Evolutionary conservation across 2,329 filamentous ascomycete genomes (phyloP).

Genomic region (Bipolaris cookei): DNA sequence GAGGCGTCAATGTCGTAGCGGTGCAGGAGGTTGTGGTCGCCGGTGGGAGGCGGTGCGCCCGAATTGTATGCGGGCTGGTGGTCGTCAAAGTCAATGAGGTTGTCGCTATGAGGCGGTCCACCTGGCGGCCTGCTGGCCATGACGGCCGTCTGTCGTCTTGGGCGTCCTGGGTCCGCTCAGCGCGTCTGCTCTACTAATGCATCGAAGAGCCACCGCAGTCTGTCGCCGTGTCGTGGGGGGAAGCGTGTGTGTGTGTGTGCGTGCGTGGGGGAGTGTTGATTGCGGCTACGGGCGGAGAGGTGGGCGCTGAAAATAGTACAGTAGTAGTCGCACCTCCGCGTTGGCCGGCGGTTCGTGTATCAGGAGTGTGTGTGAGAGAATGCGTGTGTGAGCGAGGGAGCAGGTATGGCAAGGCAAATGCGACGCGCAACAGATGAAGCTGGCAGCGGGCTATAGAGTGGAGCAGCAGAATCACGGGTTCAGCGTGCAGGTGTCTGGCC

Average conservation of each 20-base stretch:
- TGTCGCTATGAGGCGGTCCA: constrained; percentile 56
- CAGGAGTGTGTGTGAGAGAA: background rate
- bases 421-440: constrained; percentile 5
- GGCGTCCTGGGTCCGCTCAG: constrained; percentile 31
- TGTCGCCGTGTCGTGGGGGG: background rate
- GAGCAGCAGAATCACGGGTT: constrained; percentile 1
- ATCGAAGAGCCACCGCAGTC: constrained; percentile 26
- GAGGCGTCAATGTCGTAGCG: constrained; percentile 73
- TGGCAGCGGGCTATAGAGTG: constrained; percentile 1
- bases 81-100: constrained; percentile 77
- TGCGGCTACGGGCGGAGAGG: constrained; percentile 17
- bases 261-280: constrained; percentile 3
- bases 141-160: constrained; percentile 36
- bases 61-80: constrained; percentile 73
- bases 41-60: constrained; percentile 77
- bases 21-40: constrained; percentile 80
- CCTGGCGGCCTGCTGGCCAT: constrained; percentile 63
- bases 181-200: constrained; percentile 29
- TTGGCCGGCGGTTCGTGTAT: constrained; percentile 15
- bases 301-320: constrained; percentile 1
- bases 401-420: background rate
- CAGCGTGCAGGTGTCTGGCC: constrained; percentile 3
- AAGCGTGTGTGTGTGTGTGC: too few species aligned
- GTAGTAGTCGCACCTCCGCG: background rate
- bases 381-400: background rate